A percentile compares a stretch with the other conserved stretches of the same genome.
phyloP scores from a whole-genome alignment of 768 basidiomycete genomes.

The Hortiboletus flavorubellus region DNA sequence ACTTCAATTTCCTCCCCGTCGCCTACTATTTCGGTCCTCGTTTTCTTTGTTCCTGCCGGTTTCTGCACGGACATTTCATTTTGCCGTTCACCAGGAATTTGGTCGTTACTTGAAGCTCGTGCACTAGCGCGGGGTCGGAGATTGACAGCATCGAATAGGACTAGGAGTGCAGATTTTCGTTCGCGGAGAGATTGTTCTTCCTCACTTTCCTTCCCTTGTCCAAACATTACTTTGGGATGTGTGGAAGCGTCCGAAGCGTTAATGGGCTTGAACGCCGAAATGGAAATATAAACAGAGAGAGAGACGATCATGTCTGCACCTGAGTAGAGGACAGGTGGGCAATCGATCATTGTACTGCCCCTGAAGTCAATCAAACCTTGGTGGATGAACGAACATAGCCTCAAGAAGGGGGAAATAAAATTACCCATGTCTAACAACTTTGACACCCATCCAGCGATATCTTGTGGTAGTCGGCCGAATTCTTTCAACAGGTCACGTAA shows the following conservation, averaged over 20 bases:
- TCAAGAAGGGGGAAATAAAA: background rate
- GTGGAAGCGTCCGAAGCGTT: constrained; percentile 32
- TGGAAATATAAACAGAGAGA: constrained; percentile 65
- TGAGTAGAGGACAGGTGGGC: constrained; percentile 64
- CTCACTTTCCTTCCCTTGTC: constrained; percentile 75
- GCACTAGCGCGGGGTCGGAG: constrained; percentile 60
- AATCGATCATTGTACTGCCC: constrained; percentile 72
- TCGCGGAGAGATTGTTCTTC: constrained; percentile 78
- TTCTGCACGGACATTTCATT: constrained; percentile 39
- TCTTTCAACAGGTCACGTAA: constrained; percentile 40
- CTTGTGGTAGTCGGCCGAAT: constrained; percentile 72
- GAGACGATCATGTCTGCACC: constrained; percentile 79
- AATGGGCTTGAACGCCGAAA: constrained; percentile 59
- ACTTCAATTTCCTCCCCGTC: constrained; percentile 82
- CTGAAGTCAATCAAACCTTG: constrained; percentile 65
- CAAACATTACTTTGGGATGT: constrained; percentile 45
- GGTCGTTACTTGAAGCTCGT: constrained; percentile 27
- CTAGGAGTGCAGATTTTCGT: constrained; percentile 70
- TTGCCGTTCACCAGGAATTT: constrained; percentile 35
- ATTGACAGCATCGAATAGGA: constrained; percentile 69
- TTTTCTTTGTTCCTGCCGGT: constrained; percentile 38
- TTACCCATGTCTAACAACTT: constrained; percentile 69
- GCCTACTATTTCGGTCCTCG: constrained; percentile 65
- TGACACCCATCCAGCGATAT: constrained; percentile 69
- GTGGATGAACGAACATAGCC: constrained; percentile 2